Conservation (phyloP, 768 basidiomycete species). For the Podaxis pistillaris region DNA sequence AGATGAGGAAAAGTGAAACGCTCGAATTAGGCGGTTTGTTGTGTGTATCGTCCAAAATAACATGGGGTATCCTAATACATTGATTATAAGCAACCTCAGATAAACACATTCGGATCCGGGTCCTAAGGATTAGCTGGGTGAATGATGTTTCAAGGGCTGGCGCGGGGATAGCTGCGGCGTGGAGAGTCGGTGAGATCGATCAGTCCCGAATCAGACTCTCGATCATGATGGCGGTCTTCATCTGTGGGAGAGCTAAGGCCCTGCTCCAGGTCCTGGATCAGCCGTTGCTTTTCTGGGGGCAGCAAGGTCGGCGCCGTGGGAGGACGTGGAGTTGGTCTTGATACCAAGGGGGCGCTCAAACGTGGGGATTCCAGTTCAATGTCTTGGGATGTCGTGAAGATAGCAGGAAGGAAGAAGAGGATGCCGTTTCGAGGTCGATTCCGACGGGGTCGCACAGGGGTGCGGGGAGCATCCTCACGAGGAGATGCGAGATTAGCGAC, state of each 20-base stretch:
- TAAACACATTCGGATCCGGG: not conserved
- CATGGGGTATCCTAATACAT: slow-evolving; percentile 11
- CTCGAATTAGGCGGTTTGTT: not conserved
- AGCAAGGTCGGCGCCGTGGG: slow-evolving; percentile 5
- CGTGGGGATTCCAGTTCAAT: slow-evolving; percentile 39
- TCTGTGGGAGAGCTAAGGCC: slow-evolving; percentile 1
- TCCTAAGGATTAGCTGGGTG: not conserved
- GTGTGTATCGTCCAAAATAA: not conserved
- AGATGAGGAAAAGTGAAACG: not conserved
- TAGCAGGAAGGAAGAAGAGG: slow-evolving; percentile 80
- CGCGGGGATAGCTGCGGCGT: slow-evolving; percentile 8
- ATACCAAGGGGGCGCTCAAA: not conserved
- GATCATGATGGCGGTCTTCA: not conserved
- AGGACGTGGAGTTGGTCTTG: slow-evolving; percentile 1
- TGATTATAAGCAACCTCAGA: slow-evolving; percentile 2
- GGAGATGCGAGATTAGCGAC: slow-evolving; percentile 45
- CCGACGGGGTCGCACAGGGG: slow-evolving; percentile 47
- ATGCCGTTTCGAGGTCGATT: slow-evolving; percentile 54
- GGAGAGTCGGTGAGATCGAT: slow-evolving; percentile 7
- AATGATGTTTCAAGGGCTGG: not conserved
- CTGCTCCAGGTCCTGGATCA: slow-evolving; percentile 28
- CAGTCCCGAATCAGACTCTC: not conserved
- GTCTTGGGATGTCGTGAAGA: slow-evolving; percentile 57
- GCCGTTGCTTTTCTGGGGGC: slow-evolving; percentile 47
- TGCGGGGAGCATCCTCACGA: slow-evolving; percentile 40